phyloP scores from a whole-genome alignment of 1,139 yeast genomes.

The Nakaseomyces kungkrabaensis region DNA sequence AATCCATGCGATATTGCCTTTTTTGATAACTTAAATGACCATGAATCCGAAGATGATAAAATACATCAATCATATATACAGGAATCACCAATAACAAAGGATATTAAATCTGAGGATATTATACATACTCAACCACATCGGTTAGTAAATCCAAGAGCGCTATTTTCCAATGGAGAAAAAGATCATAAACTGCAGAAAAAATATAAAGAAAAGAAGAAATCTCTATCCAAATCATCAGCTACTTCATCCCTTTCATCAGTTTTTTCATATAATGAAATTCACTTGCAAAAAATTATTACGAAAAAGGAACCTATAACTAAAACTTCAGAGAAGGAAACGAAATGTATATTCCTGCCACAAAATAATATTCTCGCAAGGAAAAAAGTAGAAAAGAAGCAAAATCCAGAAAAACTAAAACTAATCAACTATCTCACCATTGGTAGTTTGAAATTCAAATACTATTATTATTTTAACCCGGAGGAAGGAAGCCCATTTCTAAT shows the following conservation, averaged over 20 bases:
- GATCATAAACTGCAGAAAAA: not conserved
- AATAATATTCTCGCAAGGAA: not conserved
- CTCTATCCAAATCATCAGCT: not conserved
- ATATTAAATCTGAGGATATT: not conserved
- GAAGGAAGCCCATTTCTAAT: not conserved
- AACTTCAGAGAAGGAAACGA: too few relatives aligned
- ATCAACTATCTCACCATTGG: not conserved
- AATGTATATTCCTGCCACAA: not conserved
- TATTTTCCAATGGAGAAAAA: not conserved
- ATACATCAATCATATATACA: not conserved
- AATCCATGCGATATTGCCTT: not conserved
- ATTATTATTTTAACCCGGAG: not conserved
- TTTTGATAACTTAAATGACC: not conserved
- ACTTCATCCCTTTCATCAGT: not conserved
- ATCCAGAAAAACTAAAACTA: not conserved
- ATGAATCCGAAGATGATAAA: not conserved
- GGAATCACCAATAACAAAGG: not conserved
- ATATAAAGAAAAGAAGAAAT: not conserved
- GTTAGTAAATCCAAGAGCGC: not conserved
- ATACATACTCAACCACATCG: conserved; percentile 7
- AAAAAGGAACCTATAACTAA: not conserved
- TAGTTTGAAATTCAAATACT: not conserved
- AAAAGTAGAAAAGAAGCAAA: not conserved
- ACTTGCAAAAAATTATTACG: not conserved
- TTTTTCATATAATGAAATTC: not conserved